Base-by-base conservation (phyloP, 2,329 filamentous ascomycete species). In the Blastomyces gilchristii region DNA sequence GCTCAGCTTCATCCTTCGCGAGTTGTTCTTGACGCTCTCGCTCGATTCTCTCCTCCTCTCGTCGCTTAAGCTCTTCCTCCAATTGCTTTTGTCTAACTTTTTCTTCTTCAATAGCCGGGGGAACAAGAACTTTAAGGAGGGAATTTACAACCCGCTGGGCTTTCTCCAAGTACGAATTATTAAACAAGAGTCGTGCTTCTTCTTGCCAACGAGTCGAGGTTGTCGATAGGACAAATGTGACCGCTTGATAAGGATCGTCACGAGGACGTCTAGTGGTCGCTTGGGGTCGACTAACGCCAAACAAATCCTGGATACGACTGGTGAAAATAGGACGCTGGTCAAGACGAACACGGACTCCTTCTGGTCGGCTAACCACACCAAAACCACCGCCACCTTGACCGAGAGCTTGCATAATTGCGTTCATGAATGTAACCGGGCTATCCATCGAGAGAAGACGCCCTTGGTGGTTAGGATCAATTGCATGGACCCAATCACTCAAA, bases 141-240 rank as follows among this genome's bases (percentile, higher is more conserved):
- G 85, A 82, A 67, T 84, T 87, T 66, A 87, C 77, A 18, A 96
- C 80, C 61, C 84, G 84, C 65, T 83, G 80, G 2, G 86, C 83
- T 71, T 89, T 89, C 58, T 96, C 91, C 3, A 83, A 72, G 61
- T 87, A 83, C 58, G 78, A 81, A 28, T 80, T 76, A 34, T 89
- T 89, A 74, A 94, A 97, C 0, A 97, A 82, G 74, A 99, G 86
- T 66, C 88, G 87, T 9, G 91, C 87, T 74, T 97, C 95, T 71
- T 97, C 91, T 71, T 89, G 85, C 87, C 95, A 99, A 65, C 94
- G 87, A 61, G 83, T 82, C 62, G 83, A 80, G 0, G 94, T 97
- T 9, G 84, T 81, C 47, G 85, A 84, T 9, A 90, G 81, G 25
- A 82, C 78, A 73, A 97, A 97, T 2, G 85, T 80, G 34, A 92